Base-by-base conservation (phyloP, 495 filamentous ascomycete genomes). In the Aspergillus biplanus region DNA sequence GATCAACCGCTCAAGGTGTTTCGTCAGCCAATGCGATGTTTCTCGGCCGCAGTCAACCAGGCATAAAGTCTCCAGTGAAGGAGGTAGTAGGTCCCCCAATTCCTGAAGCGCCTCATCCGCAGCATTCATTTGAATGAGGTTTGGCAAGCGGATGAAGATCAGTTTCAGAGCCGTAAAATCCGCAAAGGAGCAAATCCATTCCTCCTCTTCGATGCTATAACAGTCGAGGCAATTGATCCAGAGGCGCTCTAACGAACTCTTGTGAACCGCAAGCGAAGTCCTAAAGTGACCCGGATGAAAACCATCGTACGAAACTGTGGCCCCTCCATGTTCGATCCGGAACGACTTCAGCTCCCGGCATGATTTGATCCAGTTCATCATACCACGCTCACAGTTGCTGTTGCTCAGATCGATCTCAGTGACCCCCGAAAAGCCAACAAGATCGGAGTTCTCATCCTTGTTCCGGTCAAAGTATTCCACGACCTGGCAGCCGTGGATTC, bases 261-360 rank as follows among this genome's bases (percentile, higher is more conserved):
- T 50, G 13, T 59, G 57, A 6, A 50, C n/a, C 9, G 12, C 46
- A 8, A 59, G 46, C 3, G 44, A 34, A 11, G 12, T 2, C 3
- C 44, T 5, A 31, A 52, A 50, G n/a, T 9, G 15, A 4, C 18
- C 7, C 12, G 57, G 57, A 0, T 27, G 4, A 1, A 18, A 52
- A 15, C 32, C 5, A 6, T 59, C 27, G 5, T 11, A 15, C 6
- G 46, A 50, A 15, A 52, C 46, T 6, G 37, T 11, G 0, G 21
- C 12, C 7, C 57, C 46, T 3, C 57, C 57, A 27, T 59, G 37
- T 8, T 32, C 16, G 1, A 50, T 6, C 15, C 57, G 57, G 11
- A 59, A 52, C 0, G 57, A 59, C 18, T 59, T 59, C 57, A 59
- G 48, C 33, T 39, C 57, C 13, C 48, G 44, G 16, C 57, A 59